Evolutionary conservation across 2,329 filamentous ascomycete species (phyloP).

Genomic region (Colletotrichum cuscutae): DNA sequence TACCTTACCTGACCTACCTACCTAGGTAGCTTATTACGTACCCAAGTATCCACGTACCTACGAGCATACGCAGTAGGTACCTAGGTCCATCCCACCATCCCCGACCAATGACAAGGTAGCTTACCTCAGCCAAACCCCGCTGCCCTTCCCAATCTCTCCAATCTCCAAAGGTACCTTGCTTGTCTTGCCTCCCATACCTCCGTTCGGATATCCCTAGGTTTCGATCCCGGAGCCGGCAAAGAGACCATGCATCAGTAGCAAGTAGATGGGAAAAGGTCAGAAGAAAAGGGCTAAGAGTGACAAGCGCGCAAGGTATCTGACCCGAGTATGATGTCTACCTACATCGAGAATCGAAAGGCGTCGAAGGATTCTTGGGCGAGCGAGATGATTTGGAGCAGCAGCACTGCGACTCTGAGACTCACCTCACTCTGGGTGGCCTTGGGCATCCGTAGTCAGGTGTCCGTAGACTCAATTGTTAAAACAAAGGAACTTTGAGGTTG

Average conservation of each 20-base stretch:
- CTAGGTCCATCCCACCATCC: too few species aligned
- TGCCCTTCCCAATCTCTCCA: background rate
- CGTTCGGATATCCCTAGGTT: background rate
- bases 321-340: background rate
- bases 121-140: background rate
- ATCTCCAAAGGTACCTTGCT: background rate
- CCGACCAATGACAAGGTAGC: background rate
- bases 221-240: background rate
- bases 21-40: background rate
- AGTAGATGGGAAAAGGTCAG: background rate
- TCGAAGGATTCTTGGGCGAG: background rate
- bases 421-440: background rate
- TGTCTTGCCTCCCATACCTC: too few species aligned
- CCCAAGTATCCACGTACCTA: background rate
- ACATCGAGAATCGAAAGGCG: background rate
- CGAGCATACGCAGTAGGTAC: too few species aligned
- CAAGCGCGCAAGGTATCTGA: background rate
- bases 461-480: background rate
- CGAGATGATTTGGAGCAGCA: background rate
- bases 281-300: background rate
- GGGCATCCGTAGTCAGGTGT: background rate
- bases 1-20: too few species aligned
- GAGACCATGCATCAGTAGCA: background rate
- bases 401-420: background rate
- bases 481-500: conserved; percentile 22